Evolutionary conservation across 352 stramenopile genomes (phyloP), one percentile per base, ranked within the genome.

Genomic region (Pythium volutum): DNA sequence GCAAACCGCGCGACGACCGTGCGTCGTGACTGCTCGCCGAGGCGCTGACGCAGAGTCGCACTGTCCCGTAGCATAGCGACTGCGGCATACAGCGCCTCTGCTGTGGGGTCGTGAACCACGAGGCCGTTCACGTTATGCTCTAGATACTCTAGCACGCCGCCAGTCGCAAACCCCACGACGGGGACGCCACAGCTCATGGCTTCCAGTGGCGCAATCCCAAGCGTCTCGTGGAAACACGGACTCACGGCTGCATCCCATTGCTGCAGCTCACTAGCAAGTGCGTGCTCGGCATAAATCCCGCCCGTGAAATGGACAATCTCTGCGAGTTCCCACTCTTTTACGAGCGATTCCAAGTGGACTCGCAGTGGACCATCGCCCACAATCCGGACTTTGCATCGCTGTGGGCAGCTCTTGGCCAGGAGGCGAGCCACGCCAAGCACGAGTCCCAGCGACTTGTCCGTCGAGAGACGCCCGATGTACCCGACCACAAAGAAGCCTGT

Each of bases 151-250:
- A 60, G 56, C 0, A 75, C 70, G 16, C 79, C 79, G 7, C 59
- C 73, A 0, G 67, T 73, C 5, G 71, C 66, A n/a, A 84, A 88
- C 23, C 69, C 73, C 16, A 88, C 72, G 18, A 86, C 66, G 11
- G 76, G 79, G 0, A 87, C 10, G 0, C 73, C 76, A 41, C 73
- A 69, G 42, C 76, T 84, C 79, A 88, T 86, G 15, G 79, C 79
- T 59, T 88, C 79, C 0, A 88, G 59, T 11, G 73, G 60, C 14
- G 79, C 75, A 25, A 88, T 71, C 4, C 79, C 74, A 2, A 88
- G 64, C 2, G 76, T 88, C 54, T 87, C 79, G 6, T 54, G 59
- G 26, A 84, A 74, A n/a, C 74, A 63, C 41, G 73, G 55, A 12
- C 70, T 78, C 8, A 80, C 59, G 22, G 76, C 78, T 25, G 71